Conservation (phyloP, 768 basidiomycete genomes). For the Auricularia cornea region DNA sequence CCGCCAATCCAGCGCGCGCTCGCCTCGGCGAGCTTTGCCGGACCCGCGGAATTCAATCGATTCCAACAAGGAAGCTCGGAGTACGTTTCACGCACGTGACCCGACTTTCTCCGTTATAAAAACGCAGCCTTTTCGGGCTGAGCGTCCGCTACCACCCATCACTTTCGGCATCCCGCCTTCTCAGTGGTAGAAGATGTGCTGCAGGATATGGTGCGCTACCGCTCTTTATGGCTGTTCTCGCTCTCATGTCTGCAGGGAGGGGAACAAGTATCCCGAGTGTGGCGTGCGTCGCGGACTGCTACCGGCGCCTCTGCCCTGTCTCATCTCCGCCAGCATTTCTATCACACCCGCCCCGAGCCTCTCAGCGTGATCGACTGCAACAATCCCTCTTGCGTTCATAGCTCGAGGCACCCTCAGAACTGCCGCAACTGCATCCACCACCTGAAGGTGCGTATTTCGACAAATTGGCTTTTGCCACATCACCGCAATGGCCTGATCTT, state of each 20-base stretch:
- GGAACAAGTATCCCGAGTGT: not conserved
- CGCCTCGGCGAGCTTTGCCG: not conserved
- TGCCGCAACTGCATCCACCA: not conserved
- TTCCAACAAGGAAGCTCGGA: not conserved
- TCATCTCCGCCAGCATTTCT: not conserved
- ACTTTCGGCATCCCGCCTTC: not conserved
- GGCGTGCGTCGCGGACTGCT: not conserved
- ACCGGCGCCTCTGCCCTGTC: not conserved
- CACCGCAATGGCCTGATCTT: not conserved
- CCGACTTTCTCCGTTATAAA: not conserved
- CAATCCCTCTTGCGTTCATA: not conserved
- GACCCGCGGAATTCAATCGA: not conserved
- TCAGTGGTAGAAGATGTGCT: not conserved
- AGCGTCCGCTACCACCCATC: not conserved
- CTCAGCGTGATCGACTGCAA: not conserved
- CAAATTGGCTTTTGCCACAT: not conserved
- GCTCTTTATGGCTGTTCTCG: not conserved
- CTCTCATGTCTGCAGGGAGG: not conserved
- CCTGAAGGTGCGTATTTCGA: not conserved
- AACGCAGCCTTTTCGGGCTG: not conserved
- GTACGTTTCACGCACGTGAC: not conserved
- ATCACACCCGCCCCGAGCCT: not conserved
- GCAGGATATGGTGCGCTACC: not conserved
- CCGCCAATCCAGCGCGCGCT: not conserved
- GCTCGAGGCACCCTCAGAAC: not conserved